phyloP scores from a whole-genome alignment of 352 stramenopile species.

The Globisporangium alternatum region DNA sequence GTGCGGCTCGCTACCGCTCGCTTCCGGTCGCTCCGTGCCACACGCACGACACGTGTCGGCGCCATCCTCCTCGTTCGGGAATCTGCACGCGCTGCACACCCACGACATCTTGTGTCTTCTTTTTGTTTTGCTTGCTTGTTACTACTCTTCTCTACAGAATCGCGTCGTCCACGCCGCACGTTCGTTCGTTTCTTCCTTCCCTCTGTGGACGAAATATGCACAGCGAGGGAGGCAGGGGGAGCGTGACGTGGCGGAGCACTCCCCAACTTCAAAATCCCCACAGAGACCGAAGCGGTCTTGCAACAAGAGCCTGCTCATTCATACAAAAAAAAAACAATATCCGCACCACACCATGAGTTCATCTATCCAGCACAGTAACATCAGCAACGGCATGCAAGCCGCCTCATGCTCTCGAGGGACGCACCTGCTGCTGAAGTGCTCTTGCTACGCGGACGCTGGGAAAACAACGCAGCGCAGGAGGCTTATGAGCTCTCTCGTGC shows the following conservation, averaged over 20 bases:
- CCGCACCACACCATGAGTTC: neutral
- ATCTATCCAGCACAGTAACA: neutral
- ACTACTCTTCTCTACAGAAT: neutral
- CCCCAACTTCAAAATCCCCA: neutral
- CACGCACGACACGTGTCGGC: conserved; percentile 60
- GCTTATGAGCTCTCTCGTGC: neutral
- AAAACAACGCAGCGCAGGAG: neutral
- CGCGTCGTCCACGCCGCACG: conserved; percentile 3
- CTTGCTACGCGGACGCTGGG: neutral
- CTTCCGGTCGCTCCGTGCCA: conserved; percentile 41
- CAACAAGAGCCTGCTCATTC: conserved; percentile 3
- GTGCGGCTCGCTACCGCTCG: conserved; percentile 20
- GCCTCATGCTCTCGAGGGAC: neutral
- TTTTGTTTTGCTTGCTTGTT: conserved; percentile 2
- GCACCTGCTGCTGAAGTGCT: neutral
- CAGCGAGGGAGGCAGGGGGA: conserved; percentile 1
- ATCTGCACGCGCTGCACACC: conserved; percentile 61
- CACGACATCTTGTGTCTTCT: conserved; percentile 41
- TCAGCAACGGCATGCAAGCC: neutral
- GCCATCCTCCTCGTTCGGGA: conserved; percentile 56
- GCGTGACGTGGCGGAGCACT: too few species aligned
- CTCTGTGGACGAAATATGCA: conserved; percentile 4
- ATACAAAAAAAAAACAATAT: neutral
- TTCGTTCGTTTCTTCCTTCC: conserved; percentile 1
- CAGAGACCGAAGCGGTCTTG: neutral